Evolutionary conservation across 2,329 filamentous ascomycete genomes (phyloP).

Genomic region (Periconia digitata): DNA sequence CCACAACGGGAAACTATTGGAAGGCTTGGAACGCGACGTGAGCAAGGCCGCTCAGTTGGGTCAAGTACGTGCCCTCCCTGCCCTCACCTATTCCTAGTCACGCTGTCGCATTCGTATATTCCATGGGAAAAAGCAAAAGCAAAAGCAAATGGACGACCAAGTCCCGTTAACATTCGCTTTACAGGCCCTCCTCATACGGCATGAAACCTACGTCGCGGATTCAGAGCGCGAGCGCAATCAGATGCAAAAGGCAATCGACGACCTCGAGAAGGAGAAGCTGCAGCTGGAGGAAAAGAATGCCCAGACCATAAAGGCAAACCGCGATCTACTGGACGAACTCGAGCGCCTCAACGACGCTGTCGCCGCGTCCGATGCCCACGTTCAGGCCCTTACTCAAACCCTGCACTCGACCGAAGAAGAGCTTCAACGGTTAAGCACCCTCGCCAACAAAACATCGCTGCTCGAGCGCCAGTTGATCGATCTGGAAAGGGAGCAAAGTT

Average conservation of each 20-base stretch:
- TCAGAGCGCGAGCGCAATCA: slow-evolving; percentile 80
- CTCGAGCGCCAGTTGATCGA: slow-evolving; percentile 78
- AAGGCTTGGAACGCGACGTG: slow-evolving; percentile 84
- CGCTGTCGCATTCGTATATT: no score
- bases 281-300: slow-evolving; percentile 74
- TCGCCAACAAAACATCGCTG: slow-evolving; percentile 72
- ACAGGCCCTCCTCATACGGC: slow-evolving; percentile 87
- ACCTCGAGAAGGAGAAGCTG: slow-evolving; percentile 71
- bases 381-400: slow-evolving; percentile 74
- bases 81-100: slow-evolving; percentile 19
- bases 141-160: no score
- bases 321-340: slow-evolving; percentile 76
- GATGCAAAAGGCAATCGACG: slow-evolving; percentile 72
- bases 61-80: slow-evolving; percentile 68
- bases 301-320: slow-evolving; percentile 79
- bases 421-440: slow-evolving; percentile 70
- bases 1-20: slow-evolving; percentile 76
- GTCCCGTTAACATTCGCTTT: slow-evolving; percentile 68
- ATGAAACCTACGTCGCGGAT: slow-evolving; percentile 93
- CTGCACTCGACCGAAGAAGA: slow-evolving; percentile 77
- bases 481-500: slow-evolving; percentile 79
- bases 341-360: slow-evolving; percentile 81
- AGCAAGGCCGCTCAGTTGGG: slow-evolving; percentile 83
- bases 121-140: no score
- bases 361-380: slow-evolving; percentile 75